These are phyloP conservation scores for Sporothrix protearum DNA, from an alignment of 2,329 filamentous ascomycete species.

Conservation along the genomic window DNA sequence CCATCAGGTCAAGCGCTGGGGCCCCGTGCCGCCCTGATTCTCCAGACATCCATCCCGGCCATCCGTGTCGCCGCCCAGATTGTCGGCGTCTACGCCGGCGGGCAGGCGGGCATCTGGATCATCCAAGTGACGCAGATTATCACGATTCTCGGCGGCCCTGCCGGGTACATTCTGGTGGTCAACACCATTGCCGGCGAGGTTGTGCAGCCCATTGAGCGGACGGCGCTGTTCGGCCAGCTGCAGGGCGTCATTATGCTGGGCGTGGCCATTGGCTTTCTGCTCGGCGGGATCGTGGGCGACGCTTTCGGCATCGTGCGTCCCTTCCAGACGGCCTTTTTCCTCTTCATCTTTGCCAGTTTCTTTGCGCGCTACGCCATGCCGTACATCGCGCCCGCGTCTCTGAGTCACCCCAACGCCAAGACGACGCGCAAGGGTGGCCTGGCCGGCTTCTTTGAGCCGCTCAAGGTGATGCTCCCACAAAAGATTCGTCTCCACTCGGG, in stretches of 20 bases:
- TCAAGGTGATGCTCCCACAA: conserved; percentile 59
- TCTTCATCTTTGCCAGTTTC: conserved; percentile 48
- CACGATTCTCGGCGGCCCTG: conserved; percentile 64
- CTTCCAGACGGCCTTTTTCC: conserved; percentile 59
- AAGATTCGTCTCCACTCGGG: conserved; percentile 52
- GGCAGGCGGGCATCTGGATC: conserved; percentile 61
- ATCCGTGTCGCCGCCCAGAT: conserved; percentile 62
- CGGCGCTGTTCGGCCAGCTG: conserved; percentile 61
- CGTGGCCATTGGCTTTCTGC: conserved; percentile 52
- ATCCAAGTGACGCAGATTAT: conserved; percentile 66
- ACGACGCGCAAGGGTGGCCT: conserved; percentile 37
- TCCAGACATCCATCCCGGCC: conserved; percentile 63
- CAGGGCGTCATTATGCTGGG: conserved; percentile 67
- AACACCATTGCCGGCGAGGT: conserved; percentile 67
- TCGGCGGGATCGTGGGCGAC: conserved; percentile 63
- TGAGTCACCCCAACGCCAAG: conserved; percentile 35
- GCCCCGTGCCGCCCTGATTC: conserved; percentile 60
- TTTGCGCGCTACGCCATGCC: conserved; percentile 45
- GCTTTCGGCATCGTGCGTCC: conserved; percentile 60
- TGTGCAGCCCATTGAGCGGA: conserved; percentile 56
- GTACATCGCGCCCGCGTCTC: conserved; percentile 47
- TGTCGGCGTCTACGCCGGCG: conserved; percentile 60
- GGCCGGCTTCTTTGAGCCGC: conserved; percentile 58
- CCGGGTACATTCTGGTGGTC: conserved; percentile 59
- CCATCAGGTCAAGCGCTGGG: conserved; percentile 63